Conservation (phyloP, 495 filamentous ascomycete genomes). For the Aspergillus nanangensis region DNA sequence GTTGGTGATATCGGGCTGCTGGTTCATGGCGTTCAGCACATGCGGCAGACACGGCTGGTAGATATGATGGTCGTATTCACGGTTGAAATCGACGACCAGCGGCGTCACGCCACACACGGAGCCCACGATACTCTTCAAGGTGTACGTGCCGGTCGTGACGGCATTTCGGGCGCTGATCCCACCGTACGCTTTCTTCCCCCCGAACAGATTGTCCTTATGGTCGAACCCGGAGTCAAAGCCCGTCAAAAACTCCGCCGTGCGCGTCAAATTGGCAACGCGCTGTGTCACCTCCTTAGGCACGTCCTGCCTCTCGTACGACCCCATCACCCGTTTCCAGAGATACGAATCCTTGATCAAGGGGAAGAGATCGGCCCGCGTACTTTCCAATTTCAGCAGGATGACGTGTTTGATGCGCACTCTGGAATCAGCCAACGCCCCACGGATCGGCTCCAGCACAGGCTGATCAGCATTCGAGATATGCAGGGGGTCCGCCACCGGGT, state of each 20-base stretch:
- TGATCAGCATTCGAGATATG: constrained; percentile 43
- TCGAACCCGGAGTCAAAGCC: constrained; percentile 37
- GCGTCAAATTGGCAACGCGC: constrained; percentile 36
- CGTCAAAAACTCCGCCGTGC: constrained; percentile 38
- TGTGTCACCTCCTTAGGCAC: constrained; percentile 23
- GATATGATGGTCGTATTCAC: constrained; percentile 41
- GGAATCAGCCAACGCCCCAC: constrained; percentile 23
- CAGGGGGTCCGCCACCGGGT: constrained; percentile 33
- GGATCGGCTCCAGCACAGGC: constrained; percentile 30
- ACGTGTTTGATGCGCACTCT: constrained; percentile 45
- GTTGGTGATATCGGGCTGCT: constrained; percentile 20
- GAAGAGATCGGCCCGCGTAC: constrained; percentile 46
- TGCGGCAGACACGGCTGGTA: constrained; percentile 49
- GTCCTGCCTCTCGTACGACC: constrained; percentile 23
- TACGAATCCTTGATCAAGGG: constrained; percentile 40
- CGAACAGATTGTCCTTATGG: constrained; percentile 10
- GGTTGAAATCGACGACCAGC: constrained; percentile 46
- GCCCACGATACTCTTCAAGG: constrained; percentile 42
- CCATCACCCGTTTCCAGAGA: constrained; percentile 35
- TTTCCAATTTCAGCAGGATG: constrained; percentile 43
- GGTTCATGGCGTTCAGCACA: constrained; percentile 35
- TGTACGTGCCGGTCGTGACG: constrained; percentile 42
- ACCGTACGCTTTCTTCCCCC: constrained; percentile 22
- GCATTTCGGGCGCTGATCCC: constrained; percentile 41
- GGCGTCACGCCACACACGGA: constrained; percentile 45